Conservation (phyloP, 176 grass and related monocot species). For the Sorghum bicolor region DNA sequence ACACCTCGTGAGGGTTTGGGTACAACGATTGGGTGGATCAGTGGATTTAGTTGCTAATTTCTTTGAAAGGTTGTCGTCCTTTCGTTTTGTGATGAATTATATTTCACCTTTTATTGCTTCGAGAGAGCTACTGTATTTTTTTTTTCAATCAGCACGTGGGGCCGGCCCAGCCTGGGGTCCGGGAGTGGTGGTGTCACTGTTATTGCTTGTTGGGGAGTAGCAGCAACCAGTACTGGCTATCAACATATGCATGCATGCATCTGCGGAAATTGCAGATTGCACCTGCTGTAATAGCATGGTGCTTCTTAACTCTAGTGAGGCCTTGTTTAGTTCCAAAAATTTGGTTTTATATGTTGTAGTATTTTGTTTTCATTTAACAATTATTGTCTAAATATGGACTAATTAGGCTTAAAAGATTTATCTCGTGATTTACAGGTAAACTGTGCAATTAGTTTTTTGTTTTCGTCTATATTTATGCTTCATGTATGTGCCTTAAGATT, state of each 20-base stretch:
- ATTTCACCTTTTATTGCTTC: slow-evolving; percentile 1
- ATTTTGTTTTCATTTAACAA: no score
- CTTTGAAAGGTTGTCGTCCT: slow-evolving; percentile 12
- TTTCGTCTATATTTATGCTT: no score
- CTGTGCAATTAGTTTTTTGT: no score
- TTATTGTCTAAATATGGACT: no score
- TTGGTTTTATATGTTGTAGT: no score
- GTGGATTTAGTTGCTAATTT: slow-evolving; percentile 5
- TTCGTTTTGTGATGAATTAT: not conserved
- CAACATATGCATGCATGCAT: not conserved
- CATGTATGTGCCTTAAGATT: no score
- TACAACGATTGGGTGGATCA: slow-evolving; percentile 47
- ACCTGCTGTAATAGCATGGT: no score
- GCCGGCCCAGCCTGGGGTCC: not conserved
- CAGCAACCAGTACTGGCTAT: not conserved
- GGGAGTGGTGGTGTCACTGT: slow-evolving; percentile 3
- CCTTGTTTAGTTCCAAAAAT: no score
- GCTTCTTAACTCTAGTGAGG: no score
- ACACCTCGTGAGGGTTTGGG: slow-evolving; percentile 1
- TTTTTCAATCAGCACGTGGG: not conserved
- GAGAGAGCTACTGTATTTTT: not conserved
- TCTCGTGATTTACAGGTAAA: no score
- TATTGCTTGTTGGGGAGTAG: not conserved
- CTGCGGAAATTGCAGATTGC: not conserved
- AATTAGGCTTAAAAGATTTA: no score